Evolutionary conservation across 768 basidiomycete genomes (phyloP), one percentile per base, ranked within the genome.

Genomic region (Psilocybe sp.): DNA sequence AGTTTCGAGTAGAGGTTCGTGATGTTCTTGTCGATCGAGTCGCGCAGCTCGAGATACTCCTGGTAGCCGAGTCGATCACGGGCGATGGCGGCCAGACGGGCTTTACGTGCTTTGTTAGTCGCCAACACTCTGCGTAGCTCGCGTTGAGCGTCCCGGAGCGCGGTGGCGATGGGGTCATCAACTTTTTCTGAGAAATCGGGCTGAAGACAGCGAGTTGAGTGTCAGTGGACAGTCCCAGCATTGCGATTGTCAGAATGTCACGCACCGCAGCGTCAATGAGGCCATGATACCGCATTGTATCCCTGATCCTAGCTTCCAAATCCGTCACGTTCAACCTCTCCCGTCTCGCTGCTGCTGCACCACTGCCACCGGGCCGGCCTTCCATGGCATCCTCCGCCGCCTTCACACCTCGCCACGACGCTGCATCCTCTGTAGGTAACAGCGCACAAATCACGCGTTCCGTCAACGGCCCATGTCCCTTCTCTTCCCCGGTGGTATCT

Each of bases 91-190:
- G 77, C 77, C 2, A 98, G 78, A 3, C 89, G 84, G 28, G 70
- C 68, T 64, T 88, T 88, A 11, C 96, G 85, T 3, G 82, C 80
- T 59, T 94, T 92, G 74, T 99, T 99, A 50, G 83, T 77, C 8
- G 84, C 78, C 2, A 88, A 75, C 43, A 98, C 89, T 5, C 71
- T 72, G 9, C 87, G 82, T 5, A 99, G 78, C 56, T 92, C 83
- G 12, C 78, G 71, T 64, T 99, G 97, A 14, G 92, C 89, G 38
- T 91, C 85, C 2, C 96, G 87, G 1, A 99, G 80, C 1, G 92
- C 88, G 1, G 89, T 84, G 7, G 94, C 87, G 43, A 99, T 90
- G 31, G 95, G 94, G 66, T 99, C 97, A 63, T 98, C 96, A 34
- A 94, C 87, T 52, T 87, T 83, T 40, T 83, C 77, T 18, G 81